Evolutionary conservation across 2,329 filamentous ascomycete species (phyloP), one percentile per base, ranked within the genome.

Genomic region (Ophiosphaerella herpotricha): DNA sequence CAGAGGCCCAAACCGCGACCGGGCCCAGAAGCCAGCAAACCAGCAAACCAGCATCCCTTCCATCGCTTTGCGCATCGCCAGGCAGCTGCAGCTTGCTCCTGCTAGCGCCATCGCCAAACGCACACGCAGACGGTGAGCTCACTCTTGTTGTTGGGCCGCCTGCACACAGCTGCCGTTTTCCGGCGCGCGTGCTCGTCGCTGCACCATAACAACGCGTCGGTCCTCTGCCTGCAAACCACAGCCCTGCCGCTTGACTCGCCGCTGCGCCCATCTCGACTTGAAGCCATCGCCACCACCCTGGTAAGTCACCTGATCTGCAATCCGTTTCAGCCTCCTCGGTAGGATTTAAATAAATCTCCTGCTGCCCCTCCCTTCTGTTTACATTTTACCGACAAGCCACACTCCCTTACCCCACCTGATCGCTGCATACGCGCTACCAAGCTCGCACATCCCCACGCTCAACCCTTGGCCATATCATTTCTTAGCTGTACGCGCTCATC

Each of bases 181-280:
- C 43, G 55, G 46, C 44, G 52, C 56, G 50, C 57, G 56, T 54
- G 58, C 55, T 45, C 57, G 43, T 52, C 51, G 52, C 52, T 46
- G 47, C 56, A 42, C 48, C 50, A 54, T 55, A 53, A 54, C 60
- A 61, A 57, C 59, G 56, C 56, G 63, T 64, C 55, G 63, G 47
- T 56, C 47, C 56, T 54, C 50, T 48, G 45, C 39, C 21, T 29
- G 43, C 50, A 23, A 46, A 12, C 24, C 18, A 47, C 42, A 33
- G 14, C 44, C 55, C 57, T 67, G 66, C 67, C 60, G 69, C 67
- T 58, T 67, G 66, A 68, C 60, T 70, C 67, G 70, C 60, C 60
- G 32, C 47, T 54, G 50, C 57, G 41, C 48, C 48, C 53, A 38
- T 35, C 48, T 49, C 60, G 26, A 29, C 57, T 52, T 49, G 46